phyloP scores from a whole-genome alignment of 768 basidiomycete genomes.

The Botryobasidium botryosum region DNA sequence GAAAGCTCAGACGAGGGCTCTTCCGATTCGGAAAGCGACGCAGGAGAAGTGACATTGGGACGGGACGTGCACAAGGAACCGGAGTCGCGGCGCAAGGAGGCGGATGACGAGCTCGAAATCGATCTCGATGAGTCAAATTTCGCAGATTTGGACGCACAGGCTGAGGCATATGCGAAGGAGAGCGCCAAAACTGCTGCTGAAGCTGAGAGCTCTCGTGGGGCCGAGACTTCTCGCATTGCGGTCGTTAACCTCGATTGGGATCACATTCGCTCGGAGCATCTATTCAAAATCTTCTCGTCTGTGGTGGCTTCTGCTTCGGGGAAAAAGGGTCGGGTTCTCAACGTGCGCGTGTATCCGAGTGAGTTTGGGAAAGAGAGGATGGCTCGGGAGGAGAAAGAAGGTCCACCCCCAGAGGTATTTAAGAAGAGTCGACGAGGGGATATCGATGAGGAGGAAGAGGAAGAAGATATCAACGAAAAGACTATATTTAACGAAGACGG shows the following conservation, averaged over 20 bases:
- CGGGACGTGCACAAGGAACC: constrained; percentile 6
- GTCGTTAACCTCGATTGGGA: constrained; percentile 98
- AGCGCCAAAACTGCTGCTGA: constrained; percentile 28
- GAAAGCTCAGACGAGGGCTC: constrained; percentile 55
- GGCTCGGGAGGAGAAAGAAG: constrained; percentile 74
- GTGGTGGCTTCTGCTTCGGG: constrained; percentile 29
- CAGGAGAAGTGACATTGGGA: neutral
- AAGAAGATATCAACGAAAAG: constrained; percentile 45
- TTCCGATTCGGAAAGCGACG: neutral
- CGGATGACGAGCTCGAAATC: constrained; percentile 44
- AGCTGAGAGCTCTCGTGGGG: constrained; percentile 17
- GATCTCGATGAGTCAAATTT: constrained; percentile 66
- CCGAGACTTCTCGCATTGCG: constrained; percentile 53
- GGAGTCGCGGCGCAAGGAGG: constrained; percentile 33
- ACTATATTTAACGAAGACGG: constrained; percentile 37
- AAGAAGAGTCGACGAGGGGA: constrained; percentile 14
- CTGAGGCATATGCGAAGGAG: constrained; percentile 39
- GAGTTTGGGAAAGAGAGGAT: constrained; percentile 83
- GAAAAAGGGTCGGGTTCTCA: constrained; percentile 30
- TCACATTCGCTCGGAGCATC: constrained; percentile 71
- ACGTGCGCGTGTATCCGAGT: constrained; percentile 78
- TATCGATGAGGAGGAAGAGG: constrained; percentile 33
- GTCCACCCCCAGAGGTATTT: constrained; percentile 77
- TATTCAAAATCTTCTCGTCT: constrained; percentile 87
- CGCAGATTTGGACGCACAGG: constrained; percentile 59